These are phyloP conservation scores for Chrysophaeum taylorii DNA, from an alignment of 352 stramenopile species.

Conservation along the genomic window DNA sequence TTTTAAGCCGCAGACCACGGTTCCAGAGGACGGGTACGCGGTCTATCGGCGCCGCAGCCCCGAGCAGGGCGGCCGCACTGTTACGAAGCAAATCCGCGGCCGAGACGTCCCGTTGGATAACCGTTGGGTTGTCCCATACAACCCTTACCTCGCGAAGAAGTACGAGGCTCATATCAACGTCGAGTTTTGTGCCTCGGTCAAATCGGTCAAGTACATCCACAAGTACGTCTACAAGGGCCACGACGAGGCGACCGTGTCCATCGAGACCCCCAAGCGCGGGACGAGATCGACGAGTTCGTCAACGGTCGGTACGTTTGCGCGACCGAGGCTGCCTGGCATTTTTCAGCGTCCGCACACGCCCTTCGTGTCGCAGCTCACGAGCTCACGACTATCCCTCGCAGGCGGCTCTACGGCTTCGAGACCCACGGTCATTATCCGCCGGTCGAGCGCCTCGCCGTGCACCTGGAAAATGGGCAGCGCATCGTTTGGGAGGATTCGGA, in stretches of 20 bases:
- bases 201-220: constrained; percentile 48
- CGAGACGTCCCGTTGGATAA: constrained; percentile 20
- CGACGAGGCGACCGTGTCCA: constrained; percentile 24
- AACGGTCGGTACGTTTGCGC: not conserved
- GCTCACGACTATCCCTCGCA: too few relatives aligned
- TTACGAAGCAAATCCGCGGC: constrained; percentile 12
- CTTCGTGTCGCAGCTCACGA: too few relatives aligned
- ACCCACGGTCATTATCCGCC: not conserved
- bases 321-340: not conserved
- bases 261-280: constrained; percentile 7
- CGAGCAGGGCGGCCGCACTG: constrained; percentile 21
- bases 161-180: constrained; percentile 54
- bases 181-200: constrained; percentile 37
- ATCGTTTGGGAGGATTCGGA: not conserved
- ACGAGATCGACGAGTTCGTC: not conserved
- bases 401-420: not conserved
- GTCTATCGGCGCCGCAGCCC: constrained; percentile 7
- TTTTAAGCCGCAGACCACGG: constrained; percentile 11
- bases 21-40: not conserved
- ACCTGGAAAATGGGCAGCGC: not conserved
- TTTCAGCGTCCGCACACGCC: too few relatives aligned
- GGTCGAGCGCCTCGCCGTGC: not conserved
- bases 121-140: constrained; percentile 49
- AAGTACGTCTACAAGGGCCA: constrained; percentile 51
- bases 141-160: constrained; percentile 41